These are phyloP conservation scores for Uromyces viciae-fabae DNA, from an alignment of 1,284 basidiomycete species.

Conservation along the genomic window DNA sequence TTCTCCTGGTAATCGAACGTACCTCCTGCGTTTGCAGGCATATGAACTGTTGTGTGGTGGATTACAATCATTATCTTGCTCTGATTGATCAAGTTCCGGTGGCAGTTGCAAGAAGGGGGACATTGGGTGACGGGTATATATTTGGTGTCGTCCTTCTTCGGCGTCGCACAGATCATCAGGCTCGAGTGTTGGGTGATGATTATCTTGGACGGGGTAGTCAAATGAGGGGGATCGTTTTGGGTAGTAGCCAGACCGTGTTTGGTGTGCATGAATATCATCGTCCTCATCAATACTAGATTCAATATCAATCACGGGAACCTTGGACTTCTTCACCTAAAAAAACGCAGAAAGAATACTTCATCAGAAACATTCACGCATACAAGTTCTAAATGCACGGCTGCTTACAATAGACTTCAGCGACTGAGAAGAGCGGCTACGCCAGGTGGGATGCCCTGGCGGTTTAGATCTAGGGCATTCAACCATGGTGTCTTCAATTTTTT, in stretches of 20 bases:
- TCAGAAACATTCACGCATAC: too few relatives aligned
- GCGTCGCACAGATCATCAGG: not conserved
- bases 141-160: not conserved
- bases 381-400: too few relatives aligned
- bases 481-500: too few relatives aligned
- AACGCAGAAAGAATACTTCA: too few relatives aligned
- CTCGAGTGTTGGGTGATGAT: too few relatives aligned
- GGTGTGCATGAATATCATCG: not conserved
- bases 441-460: too few relatives aligned
- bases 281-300: not conserved
- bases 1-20: not conserved
- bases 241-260: not conserved
- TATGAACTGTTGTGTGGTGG: not conserved
- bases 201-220: too few relatives aligned
- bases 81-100: not conserved
- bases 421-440: too few relatives aligned
- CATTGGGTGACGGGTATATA: not conserved
- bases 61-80: not conserved
- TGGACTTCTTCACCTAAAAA: not conserved
- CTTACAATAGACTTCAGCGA: too few relatives aligned
- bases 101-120: conserved; percentile 9
- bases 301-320: not conserved
- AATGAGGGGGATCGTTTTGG: not conserved
- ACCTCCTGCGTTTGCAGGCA: conserved; percentile 11
- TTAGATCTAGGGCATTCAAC: too few relatives aligned